Percentiles rank a stretch among this genome's conserved stretches.
phyloP scores from a whole-genome alignment of 805 yeast species.

The Saccharomyces paradoxus region DNA sequence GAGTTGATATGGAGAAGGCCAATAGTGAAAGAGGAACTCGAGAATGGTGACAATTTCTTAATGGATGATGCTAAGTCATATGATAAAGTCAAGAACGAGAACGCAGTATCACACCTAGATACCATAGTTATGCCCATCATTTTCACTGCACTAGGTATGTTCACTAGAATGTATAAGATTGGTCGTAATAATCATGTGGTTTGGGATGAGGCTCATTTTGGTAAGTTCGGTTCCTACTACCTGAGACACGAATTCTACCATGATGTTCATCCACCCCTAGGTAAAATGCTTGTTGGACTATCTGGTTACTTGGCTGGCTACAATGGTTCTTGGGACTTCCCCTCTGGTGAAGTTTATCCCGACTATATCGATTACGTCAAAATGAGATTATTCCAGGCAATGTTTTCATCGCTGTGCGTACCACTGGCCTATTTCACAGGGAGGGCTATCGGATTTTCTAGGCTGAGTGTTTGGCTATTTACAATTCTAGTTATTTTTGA shows the following conservation, averaged over 20 bases:
- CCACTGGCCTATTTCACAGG: conserved; percentile 68
- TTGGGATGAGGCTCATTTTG: conserved; percentile 91
- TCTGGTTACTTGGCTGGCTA: conserved; percentile 73
- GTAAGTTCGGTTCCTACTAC: conserved; percentile 78
- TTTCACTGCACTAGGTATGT: conserved; percentile 40
- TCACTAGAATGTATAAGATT: conserved; percentile 52
- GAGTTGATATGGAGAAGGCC: not conserved
- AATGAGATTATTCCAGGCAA: conserved; percentile 67
- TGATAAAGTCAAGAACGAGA: not conserved
- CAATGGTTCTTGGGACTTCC: conserved; percentile 69
- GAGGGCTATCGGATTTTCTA: conserved; percentile 45
- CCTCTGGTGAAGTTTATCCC: conserved; percentile 58
- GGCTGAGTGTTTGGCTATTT: conserved; percentile 50
- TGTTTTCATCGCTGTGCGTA: conserved; percentile 56
- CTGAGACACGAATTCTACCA: conserved; percentile 73
- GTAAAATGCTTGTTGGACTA: conserved; percentile 70
- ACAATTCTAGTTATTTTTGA: conserved; percentile 60
- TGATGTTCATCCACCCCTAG: conserved; percentile 84
- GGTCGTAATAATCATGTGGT: conserved; percentile 52
- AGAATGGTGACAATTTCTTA: not conserved
- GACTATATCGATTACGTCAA: conserved; percentile 48
- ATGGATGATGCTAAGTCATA: not conserved
- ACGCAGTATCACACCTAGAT: conserved; percentile 22
- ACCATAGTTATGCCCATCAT: conserved; percentile 36
- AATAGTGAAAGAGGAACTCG: not conserved